Base-by-base conservation (phyloP, 2,329 filamentous ascomycete species). In the Onygena corvina region DNA sequence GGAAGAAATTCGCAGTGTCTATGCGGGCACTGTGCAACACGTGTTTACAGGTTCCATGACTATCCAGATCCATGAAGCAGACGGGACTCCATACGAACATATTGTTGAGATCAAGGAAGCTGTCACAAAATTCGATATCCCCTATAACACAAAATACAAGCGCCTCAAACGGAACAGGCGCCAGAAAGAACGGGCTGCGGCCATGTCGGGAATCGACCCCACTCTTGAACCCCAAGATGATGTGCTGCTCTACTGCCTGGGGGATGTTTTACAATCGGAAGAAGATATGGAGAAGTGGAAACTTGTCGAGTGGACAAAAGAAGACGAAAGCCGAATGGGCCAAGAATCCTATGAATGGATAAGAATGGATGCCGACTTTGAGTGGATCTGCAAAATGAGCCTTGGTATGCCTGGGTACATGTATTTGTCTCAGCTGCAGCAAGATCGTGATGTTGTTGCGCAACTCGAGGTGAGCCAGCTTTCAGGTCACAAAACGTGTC, bases 81-180 rank as follows among this genome's bases (percentile, higher is more conserved):
- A 98, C 61, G 92, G 92, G 7, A 96, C 92, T 0, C 92, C 92
- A 2, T 98, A 98, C 61, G 92, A 98, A 63, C 92, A 98, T 62
- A 95, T 95, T 54, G 83, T 96, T 27, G 87, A 95, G 59, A 94
- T 98, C 62, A 88, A 88, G 52, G 88, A 95, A 57, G 82, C 83
- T 23, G 77, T 80, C 11, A 86, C 84, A 2, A 86, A 84, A 62
- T 85, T 96, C 52, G 89, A 95, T 54, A 95, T 98, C 53, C 89
- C 90, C 0, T 98, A 98, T 68, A 96, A 96, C 60, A 98, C 92
- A 0, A 98, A 98, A 64, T 98, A 98, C 70, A 98, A 96, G 70
- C 82, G 93, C 6, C 75, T 98, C 2, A 98, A 98, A 71, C 76
- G 89, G 42, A 95, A 85, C 52, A 79, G 84, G 38, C 75, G 85